phyloP scores from a whole-genome alignment of 1,139 yeast genomes.

The Taphrina flavorubra region DNA sequence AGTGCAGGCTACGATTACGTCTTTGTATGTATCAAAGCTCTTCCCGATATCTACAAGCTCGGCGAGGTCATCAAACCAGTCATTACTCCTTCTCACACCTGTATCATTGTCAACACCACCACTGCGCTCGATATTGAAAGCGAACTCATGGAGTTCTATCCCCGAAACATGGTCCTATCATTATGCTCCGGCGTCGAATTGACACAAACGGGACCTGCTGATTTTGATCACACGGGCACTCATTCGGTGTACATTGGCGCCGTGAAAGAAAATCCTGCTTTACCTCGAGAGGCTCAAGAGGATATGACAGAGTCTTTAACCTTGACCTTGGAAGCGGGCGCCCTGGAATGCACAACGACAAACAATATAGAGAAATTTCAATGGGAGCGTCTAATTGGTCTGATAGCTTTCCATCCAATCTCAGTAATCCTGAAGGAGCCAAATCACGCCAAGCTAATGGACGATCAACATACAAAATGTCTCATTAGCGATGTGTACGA shows the following conservation, averaged over 20 bases:
- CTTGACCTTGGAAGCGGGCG: slow-evolving; percentile 47
- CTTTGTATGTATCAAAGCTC: slow-evolving; percentile 71
- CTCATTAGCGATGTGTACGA: slow-evolving; percentile 43
- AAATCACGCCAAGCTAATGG: slow-evolving; percentile 43
- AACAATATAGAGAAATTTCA: slow-evolving; percentile 46
- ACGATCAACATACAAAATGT: slow-evolving; percentile 39
- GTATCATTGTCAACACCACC: slow-evolving; percentile 53
- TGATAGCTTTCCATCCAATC: slow-evolving; percentile 46
- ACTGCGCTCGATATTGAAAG: slow-evolving; percentile 76
- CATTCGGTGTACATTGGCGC: slow-evolving; percentile 45
- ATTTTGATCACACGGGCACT: slow-evolving; percentile 45
- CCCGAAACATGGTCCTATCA: slow-evolving; percentile 64
- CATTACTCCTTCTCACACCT: slow-evolving; percentile 57
- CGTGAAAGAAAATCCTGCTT: slow-evolving; percentile 24
- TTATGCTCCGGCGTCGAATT: slow-evolving; percentile 46
- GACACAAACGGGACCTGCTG: slow-evolving; percentile 46
- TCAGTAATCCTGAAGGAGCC: slow-evolving; percentile 47
- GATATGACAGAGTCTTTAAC: slow-evolving; percentile 47
- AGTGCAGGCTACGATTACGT: slow-evolving; percentile 64
- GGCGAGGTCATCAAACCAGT: slow-evolving; percentile 67
- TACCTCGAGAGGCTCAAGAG: slow-evolving; percentile 44
- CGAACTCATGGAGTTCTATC: slow-evolving; percentile 64
- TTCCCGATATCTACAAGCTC: slow-evolving; percentile 68
- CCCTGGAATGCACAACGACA: slow-evolving; percentile 45
- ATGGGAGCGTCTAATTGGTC: slow-evolving; percentile 47